Evolutionary conservation across 2,329 filamentous ascomycete species (phyloP).

Genomic region (Trichoderma atroviride): DNA sequence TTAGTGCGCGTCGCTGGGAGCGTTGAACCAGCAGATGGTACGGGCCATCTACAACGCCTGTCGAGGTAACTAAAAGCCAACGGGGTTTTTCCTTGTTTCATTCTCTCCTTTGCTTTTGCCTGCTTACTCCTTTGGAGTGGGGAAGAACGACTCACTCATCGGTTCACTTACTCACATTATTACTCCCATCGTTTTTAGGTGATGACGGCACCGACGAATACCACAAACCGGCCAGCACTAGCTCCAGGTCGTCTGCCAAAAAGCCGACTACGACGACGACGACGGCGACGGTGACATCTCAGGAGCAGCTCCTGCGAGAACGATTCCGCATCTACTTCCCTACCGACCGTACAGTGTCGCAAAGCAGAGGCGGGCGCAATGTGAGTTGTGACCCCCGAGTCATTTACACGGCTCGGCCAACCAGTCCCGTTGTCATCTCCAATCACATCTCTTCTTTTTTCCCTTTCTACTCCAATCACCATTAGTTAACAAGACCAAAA

Average conservation of each 20-base stretch:
- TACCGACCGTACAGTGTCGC: constrained; percentile 66
- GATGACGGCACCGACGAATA: constrained; percentile 51
- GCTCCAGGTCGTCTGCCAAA: constrained; percentile 32
- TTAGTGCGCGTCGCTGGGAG: constrained; percentile 79
- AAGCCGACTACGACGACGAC: constrained; percentile 30
- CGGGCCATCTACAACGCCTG: constrained; percentile 57
- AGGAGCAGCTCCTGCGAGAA: constrained; percentile 41
- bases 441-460: background rate
- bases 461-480: background rate
- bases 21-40: constrained; percentile 70
- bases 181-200: constrained; percentile 31
- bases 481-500: background rate
- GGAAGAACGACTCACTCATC: background rate
- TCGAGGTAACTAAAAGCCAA: constrained; percentile 47
- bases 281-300: background rate
- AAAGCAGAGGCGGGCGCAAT: constrained; percentile 63
- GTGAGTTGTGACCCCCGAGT: constrained; percentile 44
- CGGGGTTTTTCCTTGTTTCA: background rate
- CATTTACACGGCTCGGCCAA: background rate
- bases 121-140: background rate
- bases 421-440: background rate
- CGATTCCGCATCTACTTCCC: constrained; percentile 80
- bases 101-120: too few relatives aligned
- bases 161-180: background rate
- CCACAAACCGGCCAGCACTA: constrained; percentile 39